Evolutionary conservation across 1,284 basidiomycete genomes (phyloP).

Genomic region (Mycena citricolor): DNA sequence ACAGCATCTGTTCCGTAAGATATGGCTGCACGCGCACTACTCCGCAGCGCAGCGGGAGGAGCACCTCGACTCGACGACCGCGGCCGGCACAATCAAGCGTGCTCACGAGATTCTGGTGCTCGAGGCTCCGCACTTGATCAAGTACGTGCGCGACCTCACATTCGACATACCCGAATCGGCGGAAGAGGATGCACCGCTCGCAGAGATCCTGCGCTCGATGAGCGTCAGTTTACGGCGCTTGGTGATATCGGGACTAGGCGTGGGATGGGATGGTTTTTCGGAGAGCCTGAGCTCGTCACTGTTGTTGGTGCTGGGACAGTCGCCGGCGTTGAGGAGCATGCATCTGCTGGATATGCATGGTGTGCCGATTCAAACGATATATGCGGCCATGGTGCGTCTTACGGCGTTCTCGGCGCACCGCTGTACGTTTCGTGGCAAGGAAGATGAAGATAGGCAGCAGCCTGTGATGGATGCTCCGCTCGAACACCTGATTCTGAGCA

Average conservation of each 20-base stretch:
- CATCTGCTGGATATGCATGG: constrained; percentile 10
- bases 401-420: constrained; percentile 8
- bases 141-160: constrained; percentile 14
- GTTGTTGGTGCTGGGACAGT: constrained; percentile 2
- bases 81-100: constrained; percentile 10
- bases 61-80: constrained; percentile 2
- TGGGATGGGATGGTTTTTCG: constrained; percentile 10
- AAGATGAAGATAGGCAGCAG: not conserved
- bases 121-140: constrained; percentile 14
- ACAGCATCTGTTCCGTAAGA: constrained; percentile 12
- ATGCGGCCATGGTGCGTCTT: not conserved
- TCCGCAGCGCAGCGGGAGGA: constrained; percentile 1
- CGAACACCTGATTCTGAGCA: constrained; percentile 9
- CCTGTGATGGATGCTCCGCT: not conserved
- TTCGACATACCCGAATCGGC: constrained; percentile 17
- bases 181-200: constrained; percentile 13
- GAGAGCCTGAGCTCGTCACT: not conserved
- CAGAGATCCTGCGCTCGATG: constrained; percentile 4
- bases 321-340: constrained; percentile 4
- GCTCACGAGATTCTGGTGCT: constrained; percentile 2
- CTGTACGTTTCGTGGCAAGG: constrained; percentile 8
- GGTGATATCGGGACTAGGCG: constrained; percentile 10
- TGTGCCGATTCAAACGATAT: not conserved
- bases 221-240: constrained; percentile 14
- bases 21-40: constrained; percentile 16